Evolutionary conservation across 257 asterid species (phyloP).

Genomic region (Petunia axillaris): DNA sequence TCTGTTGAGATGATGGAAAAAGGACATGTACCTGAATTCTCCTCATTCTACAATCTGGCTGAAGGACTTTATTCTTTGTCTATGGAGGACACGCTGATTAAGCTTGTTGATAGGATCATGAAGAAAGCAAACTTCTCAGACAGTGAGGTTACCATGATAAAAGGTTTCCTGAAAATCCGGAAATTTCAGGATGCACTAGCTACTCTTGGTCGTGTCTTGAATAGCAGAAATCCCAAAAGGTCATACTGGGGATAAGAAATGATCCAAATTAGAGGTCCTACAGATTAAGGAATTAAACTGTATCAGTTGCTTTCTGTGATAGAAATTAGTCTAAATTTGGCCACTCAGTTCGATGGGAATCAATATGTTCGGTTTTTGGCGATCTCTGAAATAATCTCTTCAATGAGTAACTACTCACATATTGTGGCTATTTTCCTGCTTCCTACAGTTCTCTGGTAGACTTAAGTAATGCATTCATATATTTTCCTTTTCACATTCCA

Average conservation of each 20-base stretch:
- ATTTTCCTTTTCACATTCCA: neutral
- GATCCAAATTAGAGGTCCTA: conserved; percentile 14
- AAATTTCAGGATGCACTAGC: conserved; percentile 80
- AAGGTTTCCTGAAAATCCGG: conserved; percentile 74
- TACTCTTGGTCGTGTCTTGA: conserved; percentile 57
- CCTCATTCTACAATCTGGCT: conserved; percentile 74
- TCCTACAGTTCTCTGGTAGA: conserved; percentile 17
- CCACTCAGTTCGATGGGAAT: neutral
- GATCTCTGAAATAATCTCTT: conserved; percentile 6
- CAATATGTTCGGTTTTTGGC: neutral
- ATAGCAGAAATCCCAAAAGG: conserved; percentile 51
- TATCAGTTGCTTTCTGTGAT: conserved; percentile 2
- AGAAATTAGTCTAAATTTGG: neutral
- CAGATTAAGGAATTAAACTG: conserved; percentile 7
- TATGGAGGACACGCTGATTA: conserved; percentile 75
- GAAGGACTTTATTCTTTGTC: conserved; percentile 78
- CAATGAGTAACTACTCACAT: conserved; percentile 5
- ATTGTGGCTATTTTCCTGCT: neutral
- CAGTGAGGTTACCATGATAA: conserved; percentile 67
- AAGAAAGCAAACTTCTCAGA: conserved; percentile 56
- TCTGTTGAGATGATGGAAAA: conserved; percentile 73
- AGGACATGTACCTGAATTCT: conserved; percentile 68
- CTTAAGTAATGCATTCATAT: conserved; percentile 13
- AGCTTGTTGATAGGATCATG: conserved; percentile 63
- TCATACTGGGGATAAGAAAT: conserved; percentile 44